Evolutionary conservation across 2,329 filamentous ascomycete genomes (phyloP).

Genomic region (Hawksworthiomyces lignivorus): DNA sequence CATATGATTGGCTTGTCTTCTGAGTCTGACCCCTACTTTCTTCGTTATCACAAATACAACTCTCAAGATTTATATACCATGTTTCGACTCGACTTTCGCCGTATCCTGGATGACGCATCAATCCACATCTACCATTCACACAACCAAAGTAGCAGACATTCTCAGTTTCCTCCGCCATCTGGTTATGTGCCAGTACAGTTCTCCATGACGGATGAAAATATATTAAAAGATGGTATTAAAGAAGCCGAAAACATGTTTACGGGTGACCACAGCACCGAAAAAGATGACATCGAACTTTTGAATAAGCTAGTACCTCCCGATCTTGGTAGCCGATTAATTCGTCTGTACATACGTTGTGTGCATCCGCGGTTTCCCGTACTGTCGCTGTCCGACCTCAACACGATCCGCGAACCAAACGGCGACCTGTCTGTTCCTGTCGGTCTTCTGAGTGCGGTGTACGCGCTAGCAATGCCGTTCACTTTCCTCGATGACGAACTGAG

Average conservation of each 20-base stretch:
- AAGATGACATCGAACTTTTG: conserved; percentile 13
- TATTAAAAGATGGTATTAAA: conserved; percentile 17
- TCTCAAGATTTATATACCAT: conserved; percentile 17
- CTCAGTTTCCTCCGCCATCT: background rate
- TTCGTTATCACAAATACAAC: conserved; percentile 18
- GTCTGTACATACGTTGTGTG: conserved; percentile 15
- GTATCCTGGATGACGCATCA: conserved; percentile 14
- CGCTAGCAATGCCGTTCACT: conserved; percentile 19
- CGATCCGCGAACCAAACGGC: conserved; percentile 5
- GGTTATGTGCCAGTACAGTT: conserved; percentile 17
- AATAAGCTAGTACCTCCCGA: conserved; percentile 15
- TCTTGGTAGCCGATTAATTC: conserved; percentile 13
- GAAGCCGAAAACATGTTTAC: conserved; percentile 13
- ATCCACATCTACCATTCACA: background rate
- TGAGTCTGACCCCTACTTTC: conserved; percentile 19
- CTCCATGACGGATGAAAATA: conserved; percentile 16
- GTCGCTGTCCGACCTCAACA: conserved; percentile 12
- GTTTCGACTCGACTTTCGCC: conserved; percentile 19
- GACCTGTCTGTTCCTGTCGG: conserved; percentile 13
- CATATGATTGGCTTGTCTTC: conserved; percentile 18
- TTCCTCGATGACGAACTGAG: conserved; percentile 21
- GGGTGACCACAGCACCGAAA: conserved; percentile 11
- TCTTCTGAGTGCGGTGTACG: conserved; percentile 18
- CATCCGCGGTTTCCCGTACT: conserved; percentile 18
- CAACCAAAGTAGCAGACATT: background rate